These are phyloP conservation scores for Solanum pimpinellifolium DNA, from an alignment of 257 asterid species.

Conservation along the genomic window DNA sequence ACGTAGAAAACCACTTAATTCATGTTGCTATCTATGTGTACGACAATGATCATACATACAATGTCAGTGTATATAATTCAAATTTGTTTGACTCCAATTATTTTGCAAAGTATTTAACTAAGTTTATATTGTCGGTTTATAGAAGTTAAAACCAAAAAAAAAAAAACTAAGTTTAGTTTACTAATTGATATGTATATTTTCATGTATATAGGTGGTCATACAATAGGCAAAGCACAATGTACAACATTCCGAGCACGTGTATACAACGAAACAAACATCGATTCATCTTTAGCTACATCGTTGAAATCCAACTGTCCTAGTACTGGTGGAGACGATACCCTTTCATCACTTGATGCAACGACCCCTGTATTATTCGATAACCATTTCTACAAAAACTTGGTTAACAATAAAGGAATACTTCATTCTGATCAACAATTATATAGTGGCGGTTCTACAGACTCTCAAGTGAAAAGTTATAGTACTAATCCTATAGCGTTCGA, in stretches of 20 bases:
- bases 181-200: background rate
- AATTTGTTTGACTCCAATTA: too few species aligned
- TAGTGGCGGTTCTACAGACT: slow-evolving; percentile 35
- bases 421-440: slow-evolving; percentile 66
- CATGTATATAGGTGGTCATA: slow-evolving; percentile 35
- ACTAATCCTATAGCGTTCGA: slow-evolving; percentile 16
- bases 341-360: slow-evolving; percentile 29
- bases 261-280: slow-evolving; percentile 46
- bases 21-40: background rate
- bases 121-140: background rate
- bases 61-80: background rate
- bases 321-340: slow-evolving; percentile 32
- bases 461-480: slow-evolving; percentile 27
- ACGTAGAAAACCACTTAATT: background rate
- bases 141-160: background rate
- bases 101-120: too few species aligned
- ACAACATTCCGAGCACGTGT: slow-evolving; percentile 31
- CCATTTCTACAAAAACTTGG: slow-evolving; percentile 29
- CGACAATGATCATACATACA: too few species aligned
- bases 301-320: slow-evolving; percentile 39
- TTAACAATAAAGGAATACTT: slow-evolving; percentile 29
- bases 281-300: slow-evolving; percentile 41
- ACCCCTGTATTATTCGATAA: slow-evolving; percentile 41
- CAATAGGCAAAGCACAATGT: slow-evolving; percentile 58
- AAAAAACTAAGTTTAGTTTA: background rate